Evolutionary conservation across 2,329 filamentous ascomycete species (phyloP), one percentile per base, ranked within the genome.

Genomic region (Cladosporium sp.): DNA sequence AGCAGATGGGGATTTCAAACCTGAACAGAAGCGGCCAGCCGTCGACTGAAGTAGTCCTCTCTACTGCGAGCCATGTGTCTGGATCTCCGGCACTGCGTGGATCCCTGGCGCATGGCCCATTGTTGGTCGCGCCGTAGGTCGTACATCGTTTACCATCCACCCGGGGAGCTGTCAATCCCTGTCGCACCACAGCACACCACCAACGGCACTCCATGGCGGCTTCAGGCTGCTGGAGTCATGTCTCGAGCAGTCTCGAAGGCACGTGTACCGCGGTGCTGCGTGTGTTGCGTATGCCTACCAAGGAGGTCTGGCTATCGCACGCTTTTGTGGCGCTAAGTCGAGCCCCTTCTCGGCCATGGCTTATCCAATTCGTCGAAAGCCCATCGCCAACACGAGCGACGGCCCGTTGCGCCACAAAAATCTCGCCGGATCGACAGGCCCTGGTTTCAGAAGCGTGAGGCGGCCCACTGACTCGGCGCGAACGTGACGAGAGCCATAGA

Each of bases 231-330:
- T n/a, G 30, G 34, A 26, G 24, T 36, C 32, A 41, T 58, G 55
- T 58, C 55, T 58, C 55, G 55, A 41, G 59, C 47, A 36, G 47
- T 63, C 60, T 49, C 49, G 60, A 63, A 30, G 44, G 49, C 60
- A 63, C 60, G 60, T 49, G 26, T 54, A 54, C 60, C 60, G 34
- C 10, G 60, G 60, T 32, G 60, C 60, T 63, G 60, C 60, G 60
- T 63, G 60, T 14, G 49, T 15, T 24, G 32, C 34, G 60, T 49
- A 49, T 63, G 60, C 18, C 24, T 8, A 24, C 30, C 24, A n/a
- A 55, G 55, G 55, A 58, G 55, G 55, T 41, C 55, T 24, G n/a
- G 30, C 30, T 24, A 26, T 34, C 32, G 18, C 32, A 41, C 30
- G 30, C 55, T 58, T 36, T 36, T 4, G 55, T 58, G 55, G 55